phyloP scores from a whole-genome alignment of 2,329 filamentous ascomycete species.

The Fusarium cyanostomum region DNA sequence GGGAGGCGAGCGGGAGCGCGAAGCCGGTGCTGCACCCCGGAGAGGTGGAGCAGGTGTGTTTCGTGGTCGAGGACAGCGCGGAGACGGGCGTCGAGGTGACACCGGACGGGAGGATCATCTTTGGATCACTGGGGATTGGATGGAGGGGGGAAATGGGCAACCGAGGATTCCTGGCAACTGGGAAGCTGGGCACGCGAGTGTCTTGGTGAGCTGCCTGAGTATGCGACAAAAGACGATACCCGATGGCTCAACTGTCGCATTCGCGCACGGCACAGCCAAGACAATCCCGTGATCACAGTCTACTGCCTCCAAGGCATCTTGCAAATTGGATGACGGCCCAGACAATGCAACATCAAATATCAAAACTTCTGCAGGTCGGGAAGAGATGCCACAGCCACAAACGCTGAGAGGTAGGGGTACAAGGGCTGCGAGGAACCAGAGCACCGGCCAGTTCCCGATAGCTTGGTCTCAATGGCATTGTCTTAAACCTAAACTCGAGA shows the following conservation, averaged over 20 bases:
- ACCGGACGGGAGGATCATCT: constrained; percentile 67
- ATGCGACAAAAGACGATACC: constrained; percentile 20
- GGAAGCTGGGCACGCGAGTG: constrained; percentile 72
- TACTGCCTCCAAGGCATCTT: neutral
- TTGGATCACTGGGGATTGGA: constrained; percentile 85
- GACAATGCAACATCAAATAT: neutral
- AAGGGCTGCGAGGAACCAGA: neutral
- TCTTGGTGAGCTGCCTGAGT: constrained; percentile 38
- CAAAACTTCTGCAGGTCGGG: neutral
- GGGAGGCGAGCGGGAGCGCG: constrained; percentile 55
- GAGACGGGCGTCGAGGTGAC: constrained; percentile 51
- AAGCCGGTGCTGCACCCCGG: constrained; percentile 68
- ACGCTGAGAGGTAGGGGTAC: neutral
- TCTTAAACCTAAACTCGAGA: constrained; percentile 8
- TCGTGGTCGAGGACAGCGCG: constrained; percentile 63
- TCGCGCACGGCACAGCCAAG: neutral
- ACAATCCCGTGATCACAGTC: constrained; percentile 1
- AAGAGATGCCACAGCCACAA: neutral
- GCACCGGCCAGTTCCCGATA: neutral
- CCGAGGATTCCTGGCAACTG: constrained; percentile 85
- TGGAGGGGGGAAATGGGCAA: constrained; percentile 94
- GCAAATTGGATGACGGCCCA: neutral
- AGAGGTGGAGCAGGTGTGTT: constrained; percentile 73
- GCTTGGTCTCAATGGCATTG: neutral
- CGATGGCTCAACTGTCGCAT: neutral